phyloP scores from a whole-genome alignment of 192 early-diverging fungal genomes.

The Backusella luteola region DNA sequence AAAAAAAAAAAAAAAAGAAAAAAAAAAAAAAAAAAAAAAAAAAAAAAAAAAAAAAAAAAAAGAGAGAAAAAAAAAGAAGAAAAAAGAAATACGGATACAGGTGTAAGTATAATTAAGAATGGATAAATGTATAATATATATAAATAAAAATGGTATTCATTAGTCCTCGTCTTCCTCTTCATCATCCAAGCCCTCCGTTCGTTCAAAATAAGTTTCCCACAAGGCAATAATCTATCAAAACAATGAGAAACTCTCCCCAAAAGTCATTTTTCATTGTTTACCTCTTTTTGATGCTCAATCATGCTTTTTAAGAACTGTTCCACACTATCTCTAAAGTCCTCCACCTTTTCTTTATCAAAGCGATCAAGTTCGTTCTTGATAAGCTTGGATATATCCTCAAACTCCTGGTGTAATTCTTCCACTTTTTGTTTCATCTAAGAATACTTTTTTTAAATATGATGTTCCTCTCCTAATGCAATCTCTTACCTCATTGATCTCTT shows the following conservation, averaged over 20 bases:
- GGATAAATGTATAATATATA: neutral
- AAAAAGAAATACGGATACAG: neutral
- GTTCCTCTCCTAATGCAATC: too few relatives aligned
- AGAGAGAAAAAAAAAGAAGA: too few relatives aligned
- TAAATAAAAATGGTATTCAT: neutral
- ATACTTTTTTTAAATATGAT: conserved; percentile 1
- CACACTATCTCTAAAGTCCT: conserved; percentile 74
- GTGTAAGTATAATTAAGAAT: neutral
- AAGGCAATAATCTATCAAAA: conserved; percentile 31
- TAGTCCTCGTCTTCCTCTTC: neutral
- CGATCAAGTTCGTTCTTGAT: conserved; percentile 74
- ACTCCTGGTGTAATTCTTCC: conserved; percentile 57
- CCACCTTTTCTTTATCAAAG: conserved; percentile 77
- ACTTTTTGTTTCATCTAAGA: conserved; percentile 44
- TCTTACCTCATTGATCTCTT: conserved; percentile 55
- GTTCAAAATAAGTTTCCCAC: conserved; percentile 40
- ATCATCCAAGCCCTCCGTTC: conserved; percentile 31
- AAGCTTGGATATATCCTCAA: conserved; percentile 71
- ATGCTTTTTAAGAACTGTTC: conserved; percentile 73
- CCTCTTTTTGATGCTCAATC: conserved; percentile 80
- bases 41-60: too few relatives aligned
- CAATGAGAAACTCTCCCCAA: neutral
- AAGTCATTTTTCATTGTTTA: conserved; percentile 11
- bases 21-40: too few relatives aligned
- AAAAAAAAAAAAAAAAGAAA: too few relatives aligned